Evolutionary conservation across 2,329 filamentous ascomycete species (phyloP).

Genomic region (Colletotrichum caudatum): DNA sequence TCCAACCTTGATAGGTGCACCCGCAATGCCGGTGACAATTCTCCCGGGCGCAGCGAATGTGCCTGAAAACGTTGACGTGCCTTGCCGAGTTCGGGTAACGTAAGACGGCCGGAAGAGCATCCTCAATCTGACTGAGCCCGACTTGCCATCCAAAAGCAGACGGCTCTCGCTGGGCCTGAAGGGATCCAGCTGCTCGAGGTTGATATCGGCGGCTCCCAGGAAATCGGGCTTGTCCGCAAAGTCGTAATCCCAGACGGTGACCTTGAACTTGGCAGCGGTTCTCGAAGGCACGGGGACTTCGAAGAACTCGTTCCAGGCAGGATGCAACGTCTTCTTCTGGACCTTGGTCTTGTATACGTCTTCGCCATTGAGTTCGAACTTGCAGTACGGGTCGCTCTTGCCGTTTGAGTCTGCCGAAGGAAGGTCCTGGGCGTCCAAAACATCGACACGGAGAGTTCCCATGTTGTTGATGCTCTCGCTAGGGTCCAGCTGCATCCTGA

Average conservation of each 20-base stretch:
- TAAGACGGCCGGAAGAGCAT: slow-evolving; percentile 95
- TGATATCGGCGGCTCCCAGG: slow-evolving; percentile 81
- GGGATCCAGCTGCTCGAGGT: slow-evolving; percentile 84
- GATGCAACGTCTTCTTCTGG: slow-evolving; percentile 96
- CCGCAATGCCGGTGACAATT: slow-evolving; percentile 83
- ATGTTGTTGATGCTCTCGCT: slow-evolving; percentile 99
- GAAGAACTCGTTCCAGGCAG: slow-evolving; percentile 96
- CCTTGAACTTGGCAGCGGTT: slow-evolving; percentile 84
- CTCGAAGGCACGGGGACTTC: slow-evolving; percentile 85
- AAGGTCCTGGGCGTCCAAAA: slow-evolving; percentile 87
- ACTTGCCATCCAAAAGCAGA: slow-evolving; percentile 87
- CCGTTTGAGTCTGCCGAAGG: slow-evolving; percentile 95
- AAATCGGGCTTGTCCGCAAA: slow-evolving; percentile 95
- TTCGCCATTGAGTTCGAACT: slow-evolving; percentile 89
- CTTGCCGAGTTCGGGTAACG: slow-evolving; percentile 86
- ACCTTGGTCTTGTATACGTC: slow-evolving; percentile 95
- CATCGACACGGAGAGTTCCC: slow-evolving; percentile 92
- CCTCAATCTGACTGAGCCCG: slow-evolving; percentile 82
- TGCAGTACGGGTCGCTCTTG: slow-evolving; percentile 96
- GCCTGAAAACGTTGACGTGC: slow-evolving; percentile 91
- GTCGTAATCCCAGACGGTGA: slow-evolving; percentile 94
- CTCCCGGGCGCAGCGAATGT: slow-evolving; percentile 89
- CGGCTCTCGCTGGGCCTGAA: slow-evolving; percentile 83
- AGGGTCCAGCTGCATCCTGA: slow-evolving; percentile 93
- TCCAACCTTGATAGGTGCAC: slow-evolving; percentile 92